Percentiles rank a stretch among this genome's conserved stretches.
These are phyloP conservation scores for Pseudoscleropodium purum DNA, from an alignment of 225 moss, liverwort and hornwort genomes.

Conservation along the genomic window DNA sequence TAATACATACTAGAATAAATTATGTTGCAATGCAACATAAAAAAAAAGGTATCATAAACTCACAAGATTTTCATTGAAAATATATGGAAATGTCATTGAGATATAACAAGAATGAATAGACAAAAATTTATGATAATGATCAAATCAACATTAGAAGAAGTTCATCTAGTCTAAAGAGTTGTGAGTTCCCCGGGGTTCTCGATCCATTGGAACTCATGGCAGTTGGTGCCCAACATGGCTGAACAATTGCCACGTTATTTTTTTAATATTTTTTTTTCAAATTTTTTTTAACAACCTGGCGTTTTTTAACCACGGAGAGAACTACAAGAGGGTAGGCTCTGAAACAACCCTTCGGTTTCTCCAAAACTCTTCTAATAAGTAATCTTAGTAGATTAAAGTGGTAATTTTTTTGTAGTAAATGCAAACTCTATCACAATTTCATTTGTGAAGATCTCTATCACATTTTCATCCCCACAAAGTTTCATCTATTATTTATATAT, in stretches of 20 bases:
- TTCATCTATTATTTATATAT: background rate
- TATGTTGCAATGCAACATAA: background rate
- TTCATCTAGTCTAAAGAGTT: no score
- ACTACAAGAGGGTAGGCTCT: no score
- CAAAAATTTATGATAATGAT: background rate
- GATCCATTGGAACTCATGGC: no score
- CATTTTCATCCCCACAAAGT: background rate
- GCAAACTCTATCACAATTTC: background rate
- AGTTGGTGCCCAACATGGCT: no score
- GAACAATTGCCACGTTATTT: no score
- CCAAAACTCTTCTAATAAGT: background rate
- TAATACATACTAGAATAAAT: background rate
- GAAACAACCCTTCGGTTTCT: no score
- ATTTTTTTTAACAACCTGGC: no score
- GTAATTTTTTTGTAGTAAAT: background rate
- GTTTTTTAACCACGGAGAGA: no score
- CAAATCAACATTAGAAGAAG: background rate
- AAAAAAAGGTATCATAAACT: background rate
- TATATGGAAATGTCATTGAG: background rate
- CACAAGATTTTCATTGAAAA: background rate
- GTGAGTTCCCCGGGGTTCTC: no score
- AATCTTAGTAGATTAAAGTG: rapidly evolving
- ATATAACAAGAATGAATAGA: background rate
- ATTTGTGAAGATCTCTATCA: background rate
- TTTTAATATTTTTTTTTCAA: no score